Evolutionary conservation across 345 rosid genomes (phyloP).

Genomic region (Erysimum cheiranthoides): DNA sequence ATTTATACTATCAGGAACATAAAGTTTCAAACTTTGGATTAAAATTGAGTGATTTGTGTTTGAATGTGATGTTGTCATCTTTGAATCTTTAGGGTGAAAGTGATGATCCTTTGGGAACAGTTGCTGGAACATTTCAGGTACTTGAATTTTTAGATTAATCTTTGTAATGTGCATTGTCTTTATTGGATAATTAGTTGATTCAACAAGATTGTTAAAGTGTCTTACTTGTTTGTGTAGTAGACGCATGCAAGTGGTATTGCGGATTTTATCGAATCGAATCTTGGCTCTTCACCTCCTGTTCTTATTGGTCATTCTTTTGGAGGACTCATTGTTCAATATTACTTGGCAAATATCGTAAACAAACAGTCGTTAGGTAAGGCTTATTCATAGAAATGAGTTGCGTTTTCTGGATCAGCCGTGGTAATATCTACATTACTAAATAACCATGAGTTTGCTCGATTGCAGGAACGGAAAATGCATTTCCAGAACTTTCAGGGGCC

Average conservation of each 20-base stretch:
- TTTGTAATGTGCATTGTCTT: conserved; percentile 12
- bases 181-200: not conserved
- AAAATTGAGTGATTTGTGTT: conserved; percentile 8
- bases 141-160: not conserved
- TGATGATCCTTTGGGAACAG: conserved; percentile 65
- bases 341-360: conserved; percentile 63
- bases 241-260: conserved; percentile 90
- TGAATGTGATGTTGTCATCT: not conserved
- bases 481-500: conserved; percentile 73
- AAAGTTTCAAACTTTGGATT: conserved; percentile 8
- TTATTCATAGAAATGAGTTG: not conserved
- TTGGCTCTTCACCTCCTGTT: conserved; percentile 62
- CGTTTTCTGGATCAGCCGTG: not conserved
- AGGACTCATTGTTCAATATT: conserved; percentile 81
- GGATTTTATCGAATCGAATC: conserved; percentile 63
- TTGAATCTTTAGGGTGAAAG: conserved; percentile 75
- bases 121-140: conserved; percentile 88
- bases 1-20: not conserved
- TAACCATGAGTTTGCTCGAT: conserved; percentile 12
- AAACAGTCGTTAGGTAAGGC: conserved; percentile 48
- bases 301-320: conserved; percentile 93
- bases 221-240: conserved; percentile 58
- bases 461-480: conserved; percentile 51
- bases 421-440: not conserved
- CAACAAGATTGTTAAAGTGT: not conserved